Percentiles rank a stretch among this genome's conserved stretches.
These are phyloP conservation scores for Symmetrospora coprosmae DNA, from an alignment of 768 basidiomycete species.

Conservation along the genomic window DNA sequence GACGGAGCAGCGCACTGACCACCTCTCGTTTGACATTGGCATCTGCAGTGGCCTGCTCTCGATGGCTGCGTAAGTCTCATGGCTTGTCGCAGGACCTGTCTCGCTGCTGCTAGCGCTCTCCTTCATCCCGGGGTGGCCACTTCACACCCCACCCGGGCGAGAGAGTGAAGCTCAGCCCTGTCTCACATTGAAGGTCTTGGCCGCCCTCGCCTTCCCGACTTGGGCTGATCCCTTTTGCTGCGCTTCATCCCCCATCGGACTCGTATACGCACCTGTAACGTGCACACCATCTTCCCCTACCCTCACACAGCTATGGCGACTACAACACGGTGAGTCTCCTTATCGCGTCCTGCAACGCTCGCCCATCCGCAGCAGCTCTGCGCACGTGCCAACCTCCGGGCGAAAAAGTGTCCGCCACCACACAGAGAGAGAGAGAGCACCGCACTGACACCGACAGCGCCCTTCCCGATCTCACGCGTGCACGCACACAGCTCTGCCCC, in stretches of 20 bases:
- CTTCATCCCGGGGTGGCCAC: no score
- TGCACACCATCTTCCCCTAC: background rate
- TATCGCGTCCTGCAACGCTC: background rate
- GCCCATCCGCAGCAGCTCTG: conserved; percentile 3
- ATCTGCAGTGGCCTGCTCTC: conserved; percentile 12
- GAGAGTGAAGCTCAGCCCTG: no score
- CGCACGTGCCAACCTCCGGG: background rate
- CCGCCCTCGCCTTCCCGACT: background rate
- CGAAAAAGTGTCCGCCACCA: no score
- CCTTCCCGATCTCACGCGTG: background rate
- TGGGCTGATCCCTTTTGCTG: background rate
- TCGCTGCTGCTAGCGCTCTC: no score
- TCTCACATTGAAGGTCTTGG: background rate
- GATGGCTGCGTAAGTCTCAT: conserved; percentile 7
- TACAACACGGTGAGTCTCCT: background rate
- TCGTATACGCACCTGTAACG: background rate
- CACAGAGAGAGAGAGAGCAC: no score
- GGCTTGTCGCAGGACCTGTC: background rate
- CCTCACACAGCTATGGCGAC: background rate
- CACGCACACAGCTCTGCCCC: background rate
- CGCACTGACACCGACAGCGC: background rate
- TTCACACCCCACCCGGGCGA: no score
- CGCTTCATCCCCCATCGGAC: background rate
- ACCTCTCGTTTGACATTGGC: background rate
- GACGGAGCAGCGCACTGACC: background rate